Conservation (phyloP, 805 yeast genomes). For the Candida qinlingensis region DNA sequence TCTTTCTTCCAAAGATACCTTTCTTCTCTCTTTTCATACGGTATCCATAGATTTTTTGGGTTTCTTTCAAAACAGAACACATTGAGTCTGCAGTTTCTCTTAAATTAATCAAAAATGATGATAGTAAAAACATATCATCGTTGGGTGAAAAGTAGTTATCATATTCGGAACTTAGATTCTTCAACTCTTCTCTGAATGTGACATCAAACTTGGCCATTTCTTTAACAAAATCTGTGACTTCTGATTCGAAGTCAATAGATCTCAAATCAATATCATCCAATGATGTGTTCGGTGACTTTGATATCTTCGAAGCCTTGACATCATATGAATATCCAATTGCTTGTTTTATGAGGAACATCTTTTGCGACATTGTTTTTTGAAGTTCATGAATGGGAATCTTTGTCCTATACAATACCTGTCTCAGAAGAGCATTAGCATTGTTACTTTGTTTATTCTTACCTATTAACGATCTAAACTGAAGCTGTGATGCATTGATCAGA, state of each 20-base stretch:
- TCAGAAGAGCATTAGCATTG: slow-evolving; percentile 28
- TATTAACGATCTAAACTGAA: slow-evolving; percentile 31
- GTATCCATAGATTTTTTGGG: slow-evolving; percentile 25
- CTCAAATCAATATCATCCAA: slow-evolving; percentile 19
- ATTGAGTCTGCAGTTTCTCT: slow-evolving; percentile 33
- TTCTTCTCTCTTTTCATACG: slow-evolving; percentile 29
- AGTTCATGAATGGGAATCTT: slow-evolving; percentile 29
- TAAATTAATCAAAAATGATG: slow-evolving; percentile 44
- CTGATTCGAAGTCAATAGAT: slow-evolving; percentile 22
- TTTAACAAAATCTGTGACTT: slow-evolving; percentile 22
- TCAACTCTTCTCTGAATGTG: slow-evolving; percentile 30
- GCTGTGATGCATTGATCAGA: slow-evolving; percentile 42
- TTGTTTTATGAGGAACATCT: slow-evolving; percentile 28
- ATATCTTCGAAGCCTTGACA: slow-evolving; percentile 21
- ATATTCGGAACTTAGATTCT: slow-evolving; percentile 21
- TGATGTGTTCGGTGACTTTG: slow-evolving; percentile 8
- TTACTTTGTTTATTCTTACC: slow-evolving; percentile 20
- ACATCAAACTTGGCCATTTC: slow-evolving; percentile 32
- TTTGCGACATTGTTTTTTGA: slow-evolving; percentile 29
- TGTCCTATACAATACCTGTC: slow-evolving; percentile 27
- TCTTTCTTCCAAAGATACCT: slow-evolving; percentile 32
- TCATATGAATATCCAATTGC: slow-evolving; percentile 37
- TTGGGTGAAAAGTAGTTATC: slow-evolving; percentile 35
- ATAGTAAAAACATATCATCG: slow-evolving; percentile 44
- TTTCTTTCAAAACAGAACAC: slow-evolving; percentile 28